phyloP scores from a whole-genome alignment of 306 rosid genomes.

The Cicer bijugum region DNA sequence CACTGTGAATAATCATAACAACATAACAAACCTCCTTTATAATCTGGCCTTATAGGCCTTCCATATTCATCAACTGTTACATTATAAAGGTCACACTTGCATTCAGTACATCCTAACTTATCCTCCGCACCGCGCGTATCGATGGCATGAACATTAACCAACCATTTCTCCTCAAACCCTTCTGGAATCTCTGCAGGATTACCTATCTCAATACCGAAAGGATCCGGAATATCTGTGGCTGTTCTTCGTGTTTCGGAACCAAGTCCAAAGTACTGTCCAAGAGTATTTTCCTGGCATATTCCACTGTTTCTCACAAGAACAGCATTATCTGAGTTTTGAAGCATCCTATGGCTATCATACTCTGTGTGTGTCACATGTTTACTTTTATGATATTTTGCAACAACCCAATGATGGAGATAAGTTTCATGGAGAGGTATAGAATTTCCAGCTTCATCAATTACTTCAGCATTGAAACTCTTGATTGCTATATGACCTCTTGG shows the following conservation, averaged over 20 bases:
- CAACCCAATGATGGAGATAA: conserved; percentile 78
- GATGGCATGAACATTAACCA: conserved; percentile 73
- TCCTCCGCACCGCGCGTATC: conserved; percentile 72
- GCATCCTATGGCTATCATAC: conserved; percentile 18
- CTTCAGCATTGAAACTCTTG: conserved; percentile 69
- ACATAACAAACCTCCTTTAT: conserved; percentile 65
- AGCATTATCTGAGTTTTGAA: background rate
- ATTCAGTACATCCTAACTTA: conserved; percentile 67
- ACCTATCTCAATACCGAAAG: conserved; percentile 72
- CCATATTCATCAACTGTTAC: conserved; percentile 53
- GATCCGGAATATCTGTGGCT: conserved; percentile 57
- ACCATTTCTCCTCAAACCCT: conserved; percentile 76
- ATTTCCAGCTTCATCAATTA: conserved; percentile 65
- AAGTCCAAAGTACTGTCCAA: conserved; percentile 66
- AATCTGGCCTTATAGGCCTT: conserved; percentile 48
- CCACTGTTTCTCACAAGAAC: conserved; percentile 56
- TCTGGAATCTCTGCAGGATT: conserved; percentile 60
- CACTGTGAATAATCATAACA: conserved; percentile 68
- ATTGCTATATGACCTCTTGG: conserved; percentile 77
- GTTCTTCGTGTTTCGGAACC: conserved; percentile 79
- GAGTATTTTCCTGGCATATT: conserved; percentile 45
- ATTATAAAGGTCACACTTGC: conserved; percentile 71
- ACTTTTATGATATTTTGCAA: conserved; percentile 38
- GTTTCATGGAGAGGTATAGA: conserved; percentile 72
- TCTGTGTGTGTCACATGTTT: conserved; percentile 6